Conservation (phyloP, 371 early-diverging fungal species). For the Zychaea mexicana region DNA sequence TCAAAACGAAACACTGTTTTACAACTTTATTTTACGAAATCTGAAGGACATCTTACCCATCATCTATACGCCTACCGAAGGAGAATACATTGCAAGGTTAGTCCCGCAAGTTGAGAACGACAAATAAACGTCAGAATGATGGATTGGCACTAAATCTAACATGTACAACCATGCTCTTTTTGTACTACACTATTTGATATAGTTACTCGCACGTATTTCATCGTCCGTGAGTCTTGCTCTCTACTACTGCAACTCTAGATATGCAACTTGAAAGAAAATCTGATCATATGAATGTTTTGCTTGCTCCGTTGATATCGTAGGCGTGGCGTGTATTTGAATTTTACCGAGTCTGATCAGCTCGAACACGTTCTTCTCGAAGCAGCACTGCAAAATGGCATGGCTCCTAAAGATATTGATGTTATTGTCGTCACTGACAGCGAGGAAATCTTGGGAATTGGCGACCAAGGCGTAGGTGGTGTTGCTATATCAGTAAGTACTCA, state of each 20-base stretch:
- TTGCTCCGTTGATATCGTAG: too few relatives aligned
- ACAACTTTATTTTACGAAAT: conserved; percentile 22
- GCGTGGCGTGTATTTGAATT: conserved; percentile 23
- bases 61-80: conserved; percentile 29
- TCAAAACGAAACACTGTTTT: conserved; percentile 35
- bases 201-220: conserved; percentile 16
- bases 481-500: conserved; percentile 16
- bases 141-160: too few relatives aligned
- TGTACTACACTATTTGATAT: too few relatives aligned
- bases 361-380: conserved; percentile 22
- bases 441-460: conserved; percentile 37
- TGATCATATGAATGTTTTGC: too few relatives aligned
- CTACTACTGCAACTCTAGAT: neutral
- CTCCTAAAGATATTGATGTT: conserved; percentile 20
- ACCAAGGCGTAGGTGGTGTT: conserved; percentile 25
- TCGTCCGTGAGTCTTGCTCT: conserved; percentile 11
- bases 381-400: conserved; percentile 6
- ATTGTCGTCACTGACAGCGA: conserved; percentile 21
- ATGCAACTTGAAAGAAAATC: neutral
- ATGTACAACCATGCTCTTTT: too few relatives aligned
- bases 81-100: conserved; percentile 20
- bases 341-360: conserved; percentile 14
- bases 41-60: conserved; percentile 15
- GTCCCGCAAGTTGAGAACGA: too few relatives aligned
- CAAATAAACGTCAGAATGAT: neutral